Evolutionary conservation across 2,329 filamentous ascomycete species (phyloP).

Genomic region (Cladosporium sp.): DNA sequence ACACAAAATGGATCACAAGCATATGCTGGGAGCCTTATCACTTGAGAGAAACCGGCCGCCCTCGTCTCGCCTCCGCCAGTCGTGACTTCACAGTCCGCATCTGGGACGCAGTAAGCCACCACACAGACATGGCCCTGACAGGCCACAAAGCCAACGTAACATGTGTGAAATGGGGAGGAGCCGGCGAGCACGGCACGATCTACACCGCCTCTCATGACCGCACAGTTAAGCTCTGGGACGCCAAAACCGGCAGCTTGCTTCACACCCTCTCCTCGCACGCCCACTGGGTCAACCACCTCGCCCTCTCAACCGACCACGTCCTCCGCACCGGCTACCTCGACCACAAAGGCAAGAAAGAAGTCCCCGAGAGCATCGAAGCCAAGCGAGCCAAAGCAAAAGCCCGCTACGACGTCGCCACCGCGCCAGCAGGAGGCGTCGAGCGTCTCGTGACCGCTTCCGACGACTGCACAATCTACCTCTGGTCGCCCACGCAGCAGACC

Average conservation of each 20-base stretch:
- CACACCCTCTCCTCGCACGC: slow-evolving; percentile 78
- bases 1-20: slow-evolving; percentile 83
- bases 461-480: slow-evolving; percentile 94
- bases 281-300: slow-evolving; percentile 94
- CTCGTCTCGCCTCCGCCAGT: slow-evolving; percentile 77
- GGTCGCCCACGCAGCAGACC: slow-evolving; percentile 72
- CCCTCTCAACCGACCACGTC: slow-evolving; percentile 87
- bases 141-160: slow-evolving; percentile 87
- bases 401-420: slow-evolving; percentile 81
- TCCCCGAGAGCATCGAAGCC: slow-evolving; percentile 65
- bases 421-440: slow-evolving; percentile 59
- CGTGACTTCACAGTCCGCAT: slow-evolving; percentile 86
- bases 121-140: slow-evolving; percentile 74
- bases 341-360: slow-evolving; percentile 62
- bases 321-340: slow-evolving; percentile 83
- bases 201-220: slow-evolving; percentile 89
- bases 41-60: slow-evolving; percentile 66
- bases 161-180: slow-evolving; percentile 93
- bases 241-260: slow-evolving; percentile 70
- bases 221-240: slow-evolving; percentile 86
- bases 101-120: slow-evolving; percentile 76
- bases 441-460: slow-evolving; percentile 86
- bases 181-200: slow-evolving; percentile 56
- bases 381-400: slow-evolving; percentile 72
- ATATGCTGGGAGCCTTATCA: slow-evolving; percentile 94